Evolutionary conservation across 768 basidiomycete species (phyloP).

Genomic region (Hemileccinum rubropunctum): DNA sequence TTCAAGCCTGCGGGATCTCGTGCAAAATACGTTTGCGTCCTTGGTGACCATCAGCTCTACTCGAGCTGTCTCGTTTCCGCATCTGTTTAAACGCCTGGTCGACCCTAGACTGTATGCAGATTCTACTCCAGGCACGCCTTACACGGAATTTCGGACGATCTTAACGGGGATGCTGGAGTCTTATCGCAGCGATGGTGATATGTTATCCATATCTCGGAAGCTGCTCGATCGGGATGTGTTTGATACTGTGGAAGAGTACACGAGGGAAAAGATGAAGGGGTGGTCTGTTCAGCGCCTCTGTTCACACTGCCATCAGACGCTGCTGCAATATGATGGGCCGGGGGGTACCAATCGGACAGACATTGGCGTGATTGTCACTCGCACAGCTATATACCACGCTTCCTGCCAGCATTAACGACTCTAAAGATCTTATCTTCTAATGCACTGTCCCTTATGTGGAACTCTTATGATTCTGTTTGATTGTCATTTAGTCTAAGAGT

Average conservation of each 20-base stretch:
- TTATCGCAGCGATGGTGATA: conserved; percentile 88
- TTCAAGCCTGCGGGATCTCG: conserved; percentile 61
- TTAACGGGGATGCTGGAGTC: conserved; percentile 95
- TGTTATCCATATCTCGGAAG: conserved; percentile 80
- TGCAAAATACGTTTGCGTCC: conserved; percentile 81
- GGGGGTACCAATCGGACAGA: conserved; percentile 17
- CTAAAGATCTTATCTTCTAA: conserved; percentile 5
- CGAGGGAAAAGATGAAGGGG: conserved; percentile 55
- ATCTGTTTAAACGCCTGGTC: conserved; percentile 88
- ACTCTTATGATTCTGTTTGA: conserved; percentile 14
- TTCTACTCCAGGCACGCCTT: conserved; percentile 60
- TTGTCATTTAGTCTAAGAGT: not conserved
- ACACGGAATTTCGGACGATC: conserved; percentile 89
- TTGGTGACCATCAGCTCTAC: conserved; percentile 84
- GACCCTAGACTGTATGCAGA: conserved; percentile 56
- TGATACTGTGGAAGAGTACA: conserved; percentile 59
- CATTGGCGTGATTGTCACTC: conserved; percentile 45
- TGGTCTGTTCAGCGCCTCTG: conserved; percentile 58
- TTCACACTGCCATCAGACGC: conserved; percentile 47
- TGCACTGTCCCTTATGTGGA: not conserved
- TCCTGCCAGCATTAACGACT: conserved; percentile 33
- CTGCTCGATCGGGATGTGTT: conserved; percentile 83
- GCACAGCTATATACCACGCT: conserved; percentile 61
- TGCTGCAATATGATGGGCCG: conserved; percentile 30
- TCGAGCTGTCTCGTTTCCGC: conserved; percentile 82